These are phyloP conservation scores for Leucosporidium scottii DNA, from an alignment of 768 basidiomycete species.

Conservation along the genomic window DNA sequence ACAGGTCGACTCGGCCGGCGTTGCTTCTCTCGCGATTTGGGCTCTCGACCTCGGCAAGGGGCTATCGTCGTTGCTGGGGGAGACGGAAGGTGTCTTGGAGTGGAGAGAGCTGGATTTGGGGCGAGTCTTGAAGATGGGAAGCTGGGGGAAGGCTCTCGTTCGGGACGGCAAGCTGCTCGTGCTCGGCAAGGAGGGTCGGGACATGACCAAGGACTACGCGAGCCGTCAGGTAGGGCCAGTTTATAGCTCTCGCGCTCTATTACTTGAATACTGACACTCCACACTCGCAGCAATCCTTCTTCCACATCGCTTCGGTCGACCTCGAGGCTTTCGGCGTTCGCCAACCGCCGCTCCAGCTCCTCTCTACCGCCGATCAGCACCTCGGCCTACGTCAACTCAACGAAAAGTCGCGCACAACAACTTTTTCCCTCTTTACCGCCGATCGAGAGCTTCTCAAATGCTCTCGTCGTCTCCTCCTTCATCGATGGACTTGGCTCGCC, in stretches of 20 bases:
- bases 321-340: neutral
- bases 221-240: neutral
- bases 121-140: neutral
- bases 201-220: neutral
- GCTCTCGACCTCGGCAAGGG: neutral
- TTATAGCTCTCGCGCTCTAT: neutral
- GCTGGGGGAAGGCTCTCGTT: neutral
- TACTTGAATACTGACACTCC: neutral
- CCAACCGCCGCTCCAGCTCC: neutral
- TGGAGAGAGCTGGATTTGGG: neutral
- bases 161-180: neutral
- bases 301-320: neutral
- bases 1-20: neutral
- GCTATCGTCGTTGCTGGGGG: neutral
- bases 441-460: constrained; percentile 81
- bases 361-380: neutral
- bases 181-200: neutral
- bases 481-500: constrained; percentile 91
- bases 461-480: constrained; percentile 71
- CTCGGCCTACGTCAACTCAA: neutral
- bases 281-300: neutral
- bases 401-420: too few relatives aligned
- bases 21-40: neutral
- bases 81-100: neutral
- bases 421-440: constrained; percentile 53